Percentiles rank a stretch among this genome's conserved stretches.
Conservation (phyloP, 1,139 yeast genomes). For the Pneumocystis jirovecii region DNA sequence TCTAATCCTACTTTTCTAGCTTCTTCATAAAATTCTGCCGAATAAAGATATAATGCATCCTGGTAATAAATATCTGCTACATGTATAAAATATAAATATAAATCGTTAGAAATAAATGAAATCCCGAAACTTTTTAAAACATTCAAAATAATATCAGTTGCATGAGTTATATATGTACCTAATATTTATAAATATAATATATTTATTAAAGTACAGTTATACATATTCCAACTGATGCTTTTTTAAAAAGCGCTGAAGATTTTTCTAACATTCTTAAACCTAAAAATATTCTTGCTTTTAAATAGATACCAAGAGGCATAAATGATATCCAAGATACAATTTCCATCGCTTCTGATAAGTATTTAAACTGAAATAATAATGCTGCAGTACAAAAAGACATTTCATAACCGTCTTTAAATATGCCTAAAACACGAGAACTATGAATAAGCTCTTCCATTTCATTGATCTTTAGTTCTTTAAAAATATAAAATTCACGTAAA, state of each 20-base stretch:
- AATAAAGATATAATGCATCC: background rate
- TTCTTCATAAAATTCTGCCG: background rate
- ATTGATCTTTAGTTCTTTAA: background rate
- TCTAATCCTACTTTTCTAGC: background rate
- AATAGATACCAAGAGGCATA: background rate
- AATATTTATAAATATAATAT: background rate
- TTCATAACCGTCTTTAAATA: background rate
- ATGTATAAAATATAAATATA: background rate
- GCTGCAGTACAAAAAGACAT: background rate
- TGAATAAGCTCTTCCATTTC: background rate
- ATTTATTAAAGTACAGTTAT: background rate
- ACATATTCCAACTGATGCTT: background rate
- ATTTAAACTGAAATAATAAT: background rate
- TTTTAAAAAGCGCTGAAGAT: background rate
- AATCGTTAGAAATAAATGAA: background rate
- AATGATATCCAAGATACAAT: background rate
- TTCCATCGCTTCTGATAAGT: background rate
- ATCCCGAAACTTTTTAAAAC: background rate
- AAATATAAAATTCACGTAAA: background rate
- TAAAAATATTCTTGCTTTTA: constrained; percentile 1
- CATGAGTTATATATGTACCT: background rate
- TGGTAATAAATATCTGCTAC: background rate
- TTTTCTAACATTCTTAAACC: background rate
- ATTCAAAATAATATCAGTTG: background rate
- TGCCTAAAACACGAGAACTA: background rate